phyloP scores from a whole-genome alignment of 345 rosid species.

The Microthlaspi erraticum region DNA sequence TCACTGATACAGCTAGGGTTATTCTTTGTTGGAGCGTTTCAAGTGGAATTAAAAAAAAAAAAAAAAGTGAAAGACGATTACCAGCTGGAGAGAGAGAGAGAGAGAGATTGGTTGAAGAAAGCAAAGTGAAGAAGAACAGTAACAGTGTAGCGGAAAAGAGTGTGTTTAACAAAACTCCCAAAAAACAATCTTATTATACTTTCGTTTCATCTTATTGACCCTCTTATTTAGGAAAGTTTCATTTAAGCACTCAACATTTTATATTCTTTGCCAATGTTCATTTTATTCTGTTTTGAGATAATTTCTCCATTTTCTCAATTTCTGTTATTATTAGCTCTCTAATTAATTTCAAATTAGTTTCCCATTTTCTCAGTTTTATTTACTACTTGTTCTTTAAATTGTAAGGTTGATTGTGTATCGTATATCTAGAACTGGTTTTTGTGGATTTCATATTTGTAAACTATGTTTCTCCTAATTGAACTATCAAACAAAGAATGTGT shows the following conservation, averaged over 20 bases:
- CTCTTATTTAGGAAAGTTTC: not conserved
- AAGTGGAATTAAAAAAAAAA: conserved; percentile 18
- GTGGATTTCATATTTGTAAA: too few species aligned
- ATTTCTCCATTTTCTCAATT: too few species aligned
- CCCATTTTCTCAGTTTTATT: too few species aligned
- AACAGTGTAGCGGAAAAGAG: conserved; percentile 21
- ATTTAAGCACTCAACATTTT: not conserved
- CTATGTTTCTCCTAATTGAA: too few species aligned
- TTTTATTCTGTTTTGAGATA: too few species aligned
- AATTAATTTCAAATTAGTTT: too few species aligned
- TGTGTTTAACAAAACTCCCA: not conserved
- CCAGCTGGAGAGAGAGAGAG: conserved; percentile 37
- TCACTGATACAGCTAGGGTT: not conserved
- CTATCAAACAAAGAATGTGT: too few species aligned
- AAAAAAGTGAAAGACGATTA: conserved; percentile 26
- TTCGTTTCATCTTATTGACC: not conserved
- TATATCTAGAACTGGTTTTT: too few species aligned
- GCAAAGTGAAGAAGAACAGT: conserved; percentile 21
- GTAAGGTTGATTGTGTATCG: too few species aligned
- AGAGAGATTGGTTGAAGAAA: not conserved
- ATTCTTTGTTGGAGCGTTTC: not conserved
- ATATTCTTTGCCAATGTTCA: not conserved
- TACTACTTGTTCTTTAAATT: too few species aligned
- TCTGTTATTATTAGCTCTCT: too few species aligned
- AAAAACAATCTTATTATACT: conserved; percentile 1